These are phyloP conservation scores for Cystofilobasidium bisporidii DNA, from an alignment of 768 basidiomycete genomes.

Conservation along the genomic window DNA sequence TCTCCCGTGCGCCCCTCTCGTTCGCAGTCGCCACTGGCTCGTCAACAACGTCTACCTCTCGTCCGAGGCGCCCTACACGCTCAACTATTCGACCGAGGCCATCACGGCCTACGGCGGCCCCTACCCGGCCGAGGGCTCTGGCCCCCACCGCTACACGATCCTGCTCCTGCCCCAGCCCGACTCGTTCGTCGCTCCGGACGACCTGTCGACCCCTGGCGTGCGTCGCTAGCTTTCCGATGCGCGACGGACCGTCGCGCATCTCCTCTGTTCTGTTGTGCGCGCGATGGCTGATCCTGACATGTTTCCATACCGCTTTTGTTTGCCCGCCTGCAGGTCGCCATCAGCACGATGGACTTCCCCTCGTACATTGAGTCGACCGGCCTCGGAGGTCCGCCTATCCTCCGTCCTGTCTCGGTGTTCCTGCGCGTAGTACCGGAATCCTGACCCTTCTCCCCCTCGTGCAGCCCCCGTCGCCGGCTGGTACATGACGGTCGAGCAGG, in stretches of 20 bases:
- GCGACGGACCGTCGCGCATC: too few relatives aligned
- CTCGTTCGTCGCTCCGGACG: constrained; percentile 53
- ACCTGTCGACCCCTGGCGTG: constrained; percentile 46
- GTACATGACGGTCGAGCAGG: constrained; percentile 62
- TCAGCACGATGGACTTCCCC: constrained; percentile 51
- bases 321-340: constrained; percentile 35
- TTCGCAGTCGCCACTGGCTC: constrained; percentile 58
- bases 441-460: too few relatives aligned
- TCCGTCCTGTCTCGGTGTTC: too few relatives aligned
- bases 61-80: constrained; percentile 30
- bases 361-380: constrained; percentile 51
- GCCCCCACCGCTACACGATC: constrained; percentile 67
- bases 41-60: constrained; percentile 51
- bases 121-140: constrained; percentile 49
- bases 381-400: too few relatives aligned
- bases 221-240: background rate
- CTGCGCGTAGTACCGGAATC: too few relatives aligned
- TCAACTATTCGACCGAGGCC: constrained; percentile 34
- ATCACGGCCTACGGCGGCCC: constrained; percentile 34
- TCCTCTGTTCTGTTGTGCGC: too few relatives aligned
- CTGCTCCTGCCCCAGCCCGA: constrained; percentile 57
- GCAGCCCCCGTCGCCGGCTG: constrained; percentile 58
- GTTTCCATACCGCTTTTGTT: background rate
- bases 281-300: too few relatives aligned
- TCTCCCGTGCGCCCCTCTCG: too few relatives aligned